phyloP scores from a whole-genome alignment of 2,329 filamentous ascomycete species.

The Fusarium longipes region DNA sequence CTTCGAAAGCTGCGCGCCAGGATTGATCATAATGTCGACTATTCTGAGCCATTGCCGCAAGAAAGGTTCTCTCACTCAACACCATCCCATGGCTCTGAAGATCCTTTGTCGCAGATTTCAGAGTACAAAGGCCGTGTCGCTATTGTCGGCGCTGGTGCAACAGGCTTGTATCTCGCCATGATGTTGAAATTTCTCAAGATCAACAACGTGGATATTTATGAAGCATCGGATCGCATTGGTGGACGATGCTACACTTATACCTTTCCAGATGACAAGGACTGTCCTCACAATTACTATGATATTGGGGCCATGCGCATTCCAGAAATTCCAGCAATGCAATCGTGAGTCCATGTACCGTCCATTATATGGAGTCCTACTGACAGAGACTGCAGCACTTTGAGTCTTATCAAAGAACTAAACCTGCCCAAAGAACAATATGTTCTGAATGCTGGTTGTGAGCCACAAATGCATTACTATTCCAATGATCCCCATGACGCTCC shows the following conservation, averaged over 20 bases:
- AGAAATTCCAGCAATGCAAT: constrained; percentile 21
- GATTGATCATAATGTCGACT: background rate
- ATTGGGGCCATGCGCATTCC: constrained; percentile 35
- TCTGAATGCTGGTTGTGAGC: background rate
- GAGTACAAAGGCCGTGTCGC: constrained; percentile 19
- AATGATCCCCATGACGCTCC: background rate
- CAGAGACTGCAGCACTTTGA: background rate
- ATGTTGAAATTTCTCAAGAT: constrained; percentile 28
- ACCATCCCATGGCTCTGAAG: background rate
- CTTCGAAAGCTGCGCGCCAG: background rate
- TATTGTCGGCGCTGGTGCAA: constrained; percentile 26
- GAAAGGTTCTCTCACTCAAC: background rate
- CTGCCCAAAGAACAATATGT: constrained; percentile 5
- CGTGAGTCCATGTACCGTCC: background rate
- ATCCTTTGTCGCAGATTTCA: background rate
- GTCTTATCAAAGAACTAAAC: background rate
- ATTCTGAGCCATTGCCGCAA: background rate
- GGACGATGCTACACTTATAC: constrained; percentile 12
- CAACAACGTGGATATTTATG: constrained; percentile 25
- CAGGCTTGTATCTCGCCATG: constrained; percentile 31
- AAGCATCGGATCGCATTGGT: constrained; percentile 22
- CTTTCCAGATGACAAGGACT: constrained; percentile 1
- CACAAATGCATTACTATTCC: constrained; percentile 16
- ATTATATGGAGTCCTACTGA: background rate
- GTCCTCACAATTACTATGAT: constrained; percentile 31